Conservation (phyloP, 768 basidiomycete species). For the Suillus hirtellus region DNA sequence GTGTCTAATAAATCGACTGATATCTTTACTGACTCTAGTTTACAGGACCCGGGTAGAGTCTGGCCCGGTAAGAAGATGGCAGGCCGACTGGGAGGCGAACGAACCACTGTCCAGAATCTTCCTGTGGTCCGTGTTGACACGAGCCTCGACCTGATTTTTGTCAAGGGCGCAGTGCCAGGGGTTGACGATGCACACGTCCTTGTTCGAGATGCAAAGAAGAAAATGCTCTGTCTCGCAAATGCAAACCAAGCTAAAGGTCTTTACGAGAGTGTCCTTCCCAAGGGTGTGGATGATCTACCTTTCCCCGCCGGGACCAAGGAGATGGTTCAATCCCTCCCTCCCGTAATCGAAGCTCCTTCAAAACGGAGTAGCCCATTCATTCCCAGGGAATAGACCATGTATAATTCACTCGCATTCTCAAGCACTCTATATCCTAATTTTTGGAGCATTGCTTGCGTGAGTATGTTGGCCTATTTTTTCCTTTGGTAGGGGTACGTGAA, state of each 20-base stretch:
- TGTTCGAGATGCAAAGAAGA: conserved; percentile 89
- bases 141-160: conserved; percentile 82
- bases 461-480: background rate
- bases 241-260: conserved; percentile 71
- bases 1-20: conserved; percentile 19
- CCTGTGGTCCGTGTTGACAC: conserved; percentile 87
- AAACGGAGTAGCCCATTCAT: conserved; percentile 81
- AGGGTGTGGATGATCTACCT: conserved; percentile 81
- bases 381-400: conserved; percentile 56
- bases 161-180: conserved; percentile 91
- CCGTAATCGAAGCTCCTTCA: conserved; percentile 68
- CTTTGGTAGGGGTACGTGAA: background rate
- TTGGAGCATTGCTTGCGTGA: background rate
- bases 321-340: conserved; percentile 65
- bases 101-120: conserved; percentile 85
- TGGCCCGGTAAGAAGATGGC: conserved; percentile 99
- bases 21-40: conserved; percentile 7
- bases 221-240: conserved; percentile 57
- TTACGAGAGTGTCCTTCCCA: conserved; percentile 77
- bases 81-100: conserved; percentile 84
- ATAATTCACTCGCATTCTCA: conserved; percentile 8
- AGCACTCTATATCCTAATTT: background rate
- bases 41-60: conserved; percentile 90
- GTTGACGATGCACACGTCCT: conserved; percentile 85
- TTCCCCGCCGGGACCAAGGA: conserved; percentile 89